phyloP scores from a whole-genome alignment of 2,329 filamentous ascomycete species.

The Penicillium sp. region DNA sequence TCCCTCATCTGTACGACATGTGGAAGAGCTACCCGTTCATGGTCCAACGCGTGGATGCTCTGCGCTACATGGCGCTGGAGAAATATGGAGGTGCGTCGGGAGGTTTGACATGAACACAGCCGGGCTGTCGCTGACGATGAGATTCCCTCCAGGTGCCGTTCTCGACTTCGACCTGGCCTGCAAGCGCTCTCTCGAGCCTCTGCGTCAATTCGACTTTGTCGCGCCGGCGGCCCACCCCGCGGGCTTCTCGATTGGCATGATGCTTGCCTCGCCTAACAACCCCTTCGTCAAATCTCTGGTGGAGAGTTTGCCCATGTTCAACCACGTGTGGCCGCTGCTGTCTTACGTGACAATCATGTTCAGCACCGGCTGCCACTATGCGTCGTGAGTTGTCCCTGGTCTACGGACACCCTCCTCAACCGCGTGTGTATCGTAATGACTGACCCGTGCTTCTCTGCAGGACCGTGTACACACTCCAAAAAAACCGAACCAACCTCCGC shows the following conservation, averaged over 20 bases:
- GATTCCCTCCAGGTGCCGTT: not conserved
- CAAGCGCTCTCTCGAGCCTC: not conserved
- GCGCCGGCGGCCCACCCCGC: slow-evolving; percentile 1
- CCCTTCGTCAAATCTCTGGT: not conserved
- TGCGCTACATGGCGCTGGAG: not conserved
- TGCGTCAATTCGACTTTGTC: not conserved
- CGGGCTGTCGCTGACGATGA: not conserved
- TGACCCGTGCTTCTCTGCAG: not conserved
- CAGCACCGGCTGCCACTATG: slow-evolving; percentile 3
- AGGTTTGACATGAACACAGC: too few relatives aligned
- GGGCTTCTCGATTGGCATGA: slow-evolving; percentile 1
- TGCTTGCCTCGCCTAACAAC: slow-evolving; percentile 1
- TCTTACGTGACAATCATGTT: slow-evolving; percentile 4
- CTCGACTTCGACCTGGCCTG: slow-evolving; percentile 1
- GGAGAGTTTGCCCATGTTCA: not conserved
- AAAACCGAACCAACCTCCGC: not conserved
- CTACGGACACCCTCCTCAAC: too few relatives aligned
- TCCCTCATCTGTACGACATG: slow-evolving; percentile 1
- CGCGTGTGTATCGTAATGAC: not conserved
- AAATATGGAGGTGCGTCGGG: not conserved
- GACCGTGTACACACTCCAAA: not conserved
- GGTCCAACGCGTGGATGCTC: not conserved
- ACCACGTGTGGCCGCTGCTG: not conserved
- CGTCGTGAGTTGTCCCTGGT: not conserved
- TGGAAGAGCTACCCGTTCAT: not conserved